These are phyloP conservation scores for Chaetomiaceae sp. DNA, from an alignment of 2,329 filamentous ascomycete species.

Conservation along the genomic window DNA sequence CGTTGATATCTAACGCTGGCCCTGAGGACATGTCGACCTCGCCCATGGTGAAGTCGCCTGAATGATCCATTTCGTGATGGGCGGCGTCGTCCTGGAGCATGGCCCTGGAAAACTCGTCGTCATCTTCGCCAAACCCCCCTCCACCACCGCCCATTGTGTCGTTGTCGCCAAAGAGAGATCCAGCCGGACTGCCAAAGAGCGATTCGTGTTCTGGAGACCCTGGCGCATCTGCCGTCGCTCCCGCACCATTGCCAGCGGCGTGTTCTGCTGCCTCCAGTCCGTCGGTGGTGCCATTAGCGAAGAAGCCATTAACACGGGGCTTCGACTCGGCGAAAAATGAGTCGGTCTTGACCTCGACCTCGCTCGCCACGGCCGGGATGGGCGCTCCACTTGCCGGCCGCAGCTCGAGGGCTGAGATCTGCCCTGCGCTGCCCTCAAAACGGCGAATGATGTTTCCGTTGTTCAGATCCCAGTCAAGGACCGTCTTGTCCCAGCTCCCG, in stretches of 20 bases:
- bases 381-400: slow-evolving; percentile 71
- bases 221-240: slow-evolving; percentile 26
- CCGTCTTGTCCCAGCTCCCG: slow-evolving; percentile 93
- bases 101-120: slow-evolving; percentile 73
- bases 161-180: slow-evolving; percentile 84
- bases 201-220: slow-evolving; percentile 67
- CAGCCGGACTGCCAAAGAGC: slow-evolving; percentile 74
- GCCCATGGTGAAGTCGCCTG: slow-evolving; percentile 34
- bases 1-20: background rate
- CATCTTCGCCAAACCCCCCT: slow-evolving; percentile 67
- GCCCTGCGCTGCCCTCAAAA: slow-evolving; percentile 73
- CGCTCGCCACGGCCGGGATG: slow-evolving; percentile 66
- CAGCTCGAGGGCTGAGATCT: slow-evolving; percentile 85
- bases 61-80: slow-evolving; percentile 41
- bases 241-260: slow-evolving; percentile 25
- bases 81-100: slow-evolving; percentile 47
- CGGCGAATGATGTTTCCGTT: slow-evolving; percentile 70
- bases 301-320: slow-evolving; percentile 52
- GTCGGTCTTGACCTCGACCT: slow-evolving; percentile 54
- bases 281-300: slow-evolving; percentile 34
- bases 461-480: slow-evolving; percentile 93
- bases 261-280: slow-evolving; percentile 29
- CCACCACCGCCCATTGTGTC: slow-evolving; percentile 47
- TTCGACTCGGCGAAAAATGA: slow-evolving; percentile 70
- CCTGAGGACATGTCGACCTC: slow-evolving; percentile 25